Base-by-base conservation (phyloP, 768 basidiomycete species). In the Hypholoma sublateritium region DNA sequence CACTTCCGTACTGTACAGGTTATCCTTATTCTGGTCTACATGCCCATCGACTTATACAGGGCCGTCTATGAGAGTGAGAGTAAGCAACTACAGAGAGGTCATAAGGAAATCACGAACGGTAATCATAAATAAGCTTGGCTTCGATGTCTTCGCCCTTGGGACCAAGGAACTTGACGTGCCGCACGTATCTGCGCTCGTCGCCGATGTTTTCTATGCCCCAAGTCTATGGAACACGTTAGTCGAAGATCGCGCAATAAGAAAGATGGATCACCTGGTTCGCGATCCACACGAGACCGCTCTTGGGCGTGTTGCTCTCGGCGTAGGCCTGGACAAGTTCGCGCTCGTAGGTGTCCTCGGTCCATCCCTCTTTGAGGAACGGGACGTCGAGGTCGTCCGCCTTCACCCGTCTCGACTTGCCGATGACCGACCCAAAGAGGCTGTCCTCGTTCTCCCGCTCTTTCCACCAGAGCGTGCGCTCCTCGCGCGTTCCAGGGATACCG, bases 151-250 rank as follows among this genome's bases (percentile, higher is more conserved):
- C 80, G 9, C 74, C 82, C 32, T 74, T 65, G 4, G 87, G 80
- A 0, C 87, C 87, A 5, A 79, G 83, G 69, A 90, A 90, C 59
- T 79, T 77, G 59, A 88, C 70, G 61, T 80, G 84, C 54, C 88
- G 77, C 4, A 78, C 74, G 62, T 89, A 84, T 57, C 85, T 74
- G 62, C 85, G 80, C 65, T 83, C 81, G 24, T 76, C 83, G 13
- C 86, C 71, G 60, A 86, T 71, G 4, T 75, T 74, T 62, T 87
- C 77, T 19, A 90, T 77, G 21, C 88, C 89, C 89, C 88, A 91
- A 14, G 77, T 71, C 79, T 78, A 39, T 8, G 17, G 45, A 53
- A 78, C 69, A 51, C 5, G 46, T 72, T 11, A 6, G 76, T 77
- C 59, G 78, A 76, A 11, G 64, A 63, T 17, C 77, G 78, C 19